Percentiles rank a stretch among this genome's conserved stretches.
These are phyloP conservation scores for Sicyos edulis DNA, from an alignment of 306 rosid species.

Conservation along the genomic window DNA sequence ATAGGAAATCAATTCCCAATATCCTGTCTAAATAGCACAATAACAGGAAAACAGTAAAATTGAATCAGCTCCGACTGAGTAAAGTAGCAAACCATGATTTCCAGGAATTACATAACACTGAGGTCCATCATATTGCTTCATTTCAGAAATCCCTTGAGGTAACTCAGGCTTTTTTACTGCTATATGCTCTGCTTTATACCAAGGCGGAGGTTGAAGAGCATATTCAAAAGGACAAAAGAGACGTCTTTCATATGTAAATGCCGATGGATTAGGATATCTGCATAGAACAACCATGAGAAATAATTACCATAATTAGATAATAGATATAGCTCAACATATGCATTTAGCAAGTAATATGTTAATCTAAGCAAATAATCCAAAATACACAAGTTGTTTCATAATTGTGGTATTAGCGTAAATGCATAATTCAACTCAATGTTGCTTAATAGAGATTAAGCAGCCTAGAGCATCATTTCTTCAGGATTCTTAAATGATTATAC, in stretches of 20 bases:
- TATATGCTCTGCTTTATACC: conserved; percentile 66
- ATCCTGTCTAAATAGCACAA: conserved; percentile 3
- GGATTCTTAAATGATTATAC: neutral
- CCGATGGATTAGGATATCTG: conserved; percentile 93
- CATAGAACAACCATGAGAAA: conserved; percentile 8
- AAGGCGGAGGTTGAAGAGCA: conserved; percentile 91
- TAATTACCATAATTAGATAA: neutral
- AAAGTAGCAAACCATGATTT: conserved; percentile 73
- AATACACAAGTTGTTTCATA: neutral
- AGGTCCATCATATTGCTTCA: conserved; percentile 79
- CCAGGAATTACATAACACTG: conserved; percentile 95
- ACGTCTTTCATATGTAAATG: conserved; percentile 85
- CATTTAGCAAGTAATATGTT: neutral
- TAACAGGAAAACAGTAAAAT: conserved; percentile 18
- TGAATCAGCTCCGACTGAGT: conserved; percentile 14
- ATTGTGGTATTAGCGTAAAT: neutral
- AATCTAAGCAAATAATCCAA: conserved; percentile 5
- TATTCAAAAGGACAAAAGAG: conserved; percentile 85
- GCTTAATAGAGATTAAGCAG: neutral
- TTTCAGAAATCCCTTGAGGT: conserved; percentile 51
- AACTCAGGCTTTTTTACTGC: conserved; percentile 83
- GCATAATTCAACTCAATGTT: conserved; percentile 5
- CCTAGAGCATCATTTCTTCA: neutral
- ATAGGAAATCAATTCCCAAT: neutral
- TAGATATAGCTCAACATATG: neutral